Evolutionary conservation across 2,329 filamentous ascomycete species (phyloP).

Genomic region (Aspergillus arachidicola): DNA sequence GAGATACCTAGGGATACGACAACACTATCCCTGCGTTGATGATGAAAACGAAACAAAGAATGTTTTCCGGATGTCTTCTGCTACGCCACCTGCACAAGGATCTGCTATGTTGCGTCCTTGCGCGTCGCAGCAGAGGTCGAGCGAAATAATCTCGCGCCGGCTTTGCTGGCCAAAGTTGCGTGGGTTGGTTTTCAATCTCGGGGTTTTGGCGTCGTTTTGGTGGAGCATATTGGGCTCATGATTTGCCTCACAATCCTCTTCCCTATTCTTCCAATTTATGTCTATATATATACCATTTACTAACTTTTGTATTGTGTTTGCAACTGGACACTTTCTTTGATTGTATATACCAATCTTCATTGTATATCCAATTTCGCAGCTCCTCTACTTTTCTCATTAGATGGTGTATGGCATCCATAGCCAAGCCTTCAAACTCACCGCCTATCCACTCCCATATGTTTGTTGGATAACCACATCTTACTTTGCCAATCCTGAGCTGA

Average conservation of each 20-base stretch:
- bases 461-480: background rate
- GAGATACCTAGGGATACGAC: constrained; percentile 9
- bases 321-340: constrained; percentile 7
- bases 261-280: constrained; percentile 1
- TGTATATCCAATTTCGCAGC: constrained; percentile 1
- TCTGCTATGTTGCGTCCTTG: constrained; percentile 2
- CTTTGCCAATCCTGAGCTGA: background rate
- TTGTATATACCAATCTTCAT: constrained; percentile 21
- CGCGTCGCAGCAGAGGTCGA: constrained; percentile 6
- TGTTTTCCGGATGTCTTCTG: constrained; percentile 6
- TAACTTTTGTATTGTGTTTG: constrained; percentile 8
- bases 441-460: background rate
- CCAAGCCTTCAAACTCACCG: background rate
- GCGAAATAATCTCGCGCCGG: constrained; percentile 15
- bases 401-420: background rate
- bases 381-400: background rate
- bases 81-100: constrained; percentile 10
- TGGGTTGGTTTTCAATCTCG: constrained; percentile 8
- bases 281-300: constrained; percentile 12
- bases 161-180: constrained; percentile 24
- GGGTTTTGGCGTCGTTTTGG: constrained; percentile 7
- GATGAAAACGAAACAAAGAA: constrained; percentile 16
- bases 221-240: constrained; percentile 12
- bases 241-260: constrained; percentile 5
- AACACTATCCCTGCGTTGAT: constrained; percentile 7